Conservation (phyloP, 371 early-diverging fungal species). For the Mucor velutinosus region DNA sequence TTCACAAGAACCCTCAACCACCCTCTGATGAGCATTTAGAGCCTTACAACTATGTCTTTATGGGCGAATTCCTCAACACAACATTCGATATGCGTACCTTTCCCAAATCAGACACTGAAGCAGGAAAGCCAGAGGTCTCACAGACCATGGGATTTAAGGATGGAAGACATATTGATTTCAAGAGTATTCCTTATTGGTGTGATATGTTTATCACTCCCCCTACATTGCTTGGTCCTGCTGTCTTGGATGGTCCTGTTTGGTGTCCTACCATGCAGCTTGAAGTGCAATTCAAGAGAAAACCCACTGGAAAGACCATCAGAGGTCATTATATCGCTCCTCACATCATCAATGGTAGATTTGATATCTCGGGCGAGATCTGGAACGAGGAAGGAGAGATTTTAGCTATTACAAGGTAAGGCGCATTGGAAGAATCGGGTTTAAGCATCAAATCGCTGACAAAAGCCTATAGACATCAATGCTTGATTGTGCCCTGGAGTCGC, state of each 20-base stretch:
- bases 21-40: slow-evolving; percentile 23
- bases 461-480: slow-evolving; percentile 38
- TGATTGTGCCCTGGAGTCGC: slow-evolving; percentile 43
- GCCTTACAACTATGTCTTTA: slow-evolving; percentile 31
- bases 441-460: neutral
- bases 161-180: slow-evolving; percentile 40
- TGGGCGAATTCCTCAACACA: slow-evolving; percentile 28
- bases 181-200: slow-evolving; percentile 45
- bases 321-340: slow-evolving; percentile 39
- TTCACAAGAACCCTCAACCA: slow-evolving; percentile 22
- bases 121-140: slow-evolving; percentile 39
- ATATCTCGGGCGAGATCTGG: slow-evolving; percentile 46
- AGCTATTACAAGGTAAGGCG: slow-evolving; percentile 38
- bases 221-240: slow-evolving; percentile 26
- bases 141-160: slow-evolving; percentile 39
- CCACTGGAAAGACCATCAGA: slow-evolving; percentile 29
- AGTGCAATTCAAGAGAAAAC: slow-evolving; percentile 45
- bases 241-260: slow-evolving; percentile 38
- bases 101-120: neutral
- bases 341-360: slow-evolving; percentile 46
- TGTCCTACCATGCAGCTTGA: slow-evolving; percentile 53
- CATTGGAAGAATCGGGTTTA: neutral
- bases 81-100: slow-evolving; percentile 10
- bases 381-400: slow-evolving; percentile 35
- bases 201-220: slow-evolving; percentile 52